Evolutionary conservation across 2,329 filamentous ascomycete genomes (phyloP).

Genomic region (Aspergillus texensis): DNA sequence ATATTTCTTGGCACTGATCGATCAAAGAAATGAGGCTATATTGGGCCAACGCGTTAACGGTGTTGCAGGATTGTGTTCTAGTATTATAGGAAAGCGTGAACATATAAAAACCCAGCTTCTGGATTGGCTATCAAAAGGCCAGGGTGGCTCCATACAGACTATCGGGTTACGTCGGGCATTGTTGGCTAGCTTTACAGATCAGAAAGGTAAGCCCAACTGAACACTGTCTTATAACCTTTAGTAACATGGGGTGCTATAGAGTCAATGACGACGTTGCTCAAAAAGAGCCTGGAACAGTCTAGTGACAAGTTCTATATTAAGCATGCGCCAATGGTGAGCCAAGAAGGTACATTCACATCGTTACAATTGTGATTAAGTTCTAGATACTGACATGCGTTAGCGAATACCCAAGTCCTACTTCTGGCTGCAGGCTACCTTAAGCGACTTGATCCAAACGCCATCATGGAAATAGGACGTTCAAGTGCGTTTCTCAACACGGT

Average conservation of each 20-base stretch:
- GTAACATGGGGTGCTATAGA: conserved; percentile 33
- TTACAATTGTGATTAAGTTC: too few species aligned
- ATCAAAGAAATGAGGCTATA: conserved; percentile 11
- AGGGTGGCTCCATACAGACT: conserved; percentile 66
- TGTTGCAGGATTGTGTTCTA: conserved; percentile 59
- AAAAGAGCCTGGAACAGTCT: conserved; percentile 70
- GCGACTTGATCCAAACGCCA: conserved; percentile 64
- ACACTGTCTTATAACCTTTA: background rate
- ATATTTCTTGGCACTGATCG: conserved; percentile 35
- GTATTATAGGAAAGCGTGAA: conserved; percentile 52
- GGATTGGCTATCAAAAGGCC: conserved; percentile 66
- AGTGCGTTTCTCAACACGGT: conserved; percentile 74
- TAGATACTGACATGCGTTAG: conserved; percentile 50
- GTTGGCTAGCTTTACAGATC: conserved; percentile 59
- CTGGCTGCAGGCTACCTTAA: conserved; percentile 76
- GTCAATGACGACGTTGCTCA: conserved; percentile 57
- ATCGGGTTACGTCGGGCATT: conserved; percentile 69
- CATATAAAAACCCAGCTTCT: conserved; percentile 58
- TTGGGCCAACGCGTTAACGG: conserved; percentile 53
- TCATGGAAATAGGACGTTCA: conserved; percentile 71
- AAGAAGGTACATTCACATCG: conserved; percentile 67
- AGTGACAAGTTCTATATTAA: conserved; percentile 85
- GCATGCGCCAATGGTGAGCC: conserved; percentile 80
- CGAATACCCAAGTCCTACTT: conserved; percentile 76
- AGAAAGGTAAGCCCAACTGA: conserved; percentile 45